A percentile compares a stretch with the other conserved stretches of the same genome.
Conservation (phyloP, 768 basidiomycete genomes). For the Termitomyces sp. region DNA sequence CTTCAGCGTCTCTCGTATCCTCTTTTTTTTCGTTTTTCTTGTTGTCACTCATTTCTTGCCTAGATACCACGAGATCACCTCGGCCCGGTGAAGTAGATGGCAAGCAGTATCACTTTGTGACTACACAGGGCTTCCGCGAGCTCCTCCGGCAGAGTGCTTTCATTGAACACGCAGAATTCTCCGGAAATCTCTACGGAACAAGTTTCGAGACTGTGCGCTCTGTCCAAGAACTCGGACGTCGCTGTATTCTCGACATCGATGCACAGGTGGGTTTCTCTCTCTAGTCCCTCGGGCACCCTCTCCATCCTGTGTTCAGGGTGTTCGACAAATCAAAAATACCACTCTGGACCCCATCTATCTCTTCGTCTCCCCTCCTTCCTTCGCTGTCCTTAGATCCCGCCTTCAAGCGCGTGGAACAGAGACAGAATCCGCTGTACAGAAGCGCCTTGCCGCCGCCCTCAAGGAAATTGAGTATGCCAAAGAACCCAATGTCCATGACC, state of each 20-base stretch:
- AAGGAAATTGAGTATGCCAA: conserved; percentile 83
- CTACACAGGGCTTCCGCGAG: conserved; percentile 59
- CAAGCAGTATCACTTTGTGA: conserved; percentile 83
- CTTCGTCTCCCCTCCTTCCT: conserved; percentile 86
- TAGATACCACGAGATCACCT: conserved; percentile 87
- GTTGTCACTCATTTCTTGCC: conserved; percentile 7
- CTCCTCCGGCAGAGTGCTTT: conserved; percentile 72
- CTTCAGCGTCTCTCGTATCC: conserved; percentile 86
- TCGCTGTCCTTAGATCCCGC: conserved; percentile 63
- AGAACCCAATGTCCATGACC: conserved; percentile 65
- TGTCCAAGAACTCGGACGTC: conserved; percentile 61
- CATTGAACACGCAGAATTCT: conserved; percentile 93
- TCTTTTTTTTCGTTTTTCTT: conserved; percentile 1
- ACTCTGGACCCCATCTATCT: conserved; percentile 80
- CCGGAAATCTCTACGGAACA: conserved; percentile 90
- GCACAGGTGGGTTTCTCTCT: conserved; percentile 61
- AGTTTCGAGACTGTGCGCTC: conserved; percentile 69
- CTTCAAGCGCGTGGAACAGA: conserved; percentile 83
- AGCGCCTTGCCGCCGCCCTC: conserved; percentile 71
- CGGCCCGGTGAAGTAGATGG: conserved; percentile 80
- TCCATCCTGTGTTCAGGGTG: conserved; percentile 53
- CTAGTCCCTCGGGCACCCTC: neutral
- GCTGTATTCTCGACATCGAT: conserved; percentile 95
- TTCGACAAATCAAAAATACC: conserved; percentile 85
- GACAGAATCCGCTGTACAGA: conserved; percentile 60